A percentile compares a stretch with the other conserved stretches of the same genome.
phyloP scores from a whole-genome alignment of 129 eudicot species.

The Silybum marianum region DNA sequence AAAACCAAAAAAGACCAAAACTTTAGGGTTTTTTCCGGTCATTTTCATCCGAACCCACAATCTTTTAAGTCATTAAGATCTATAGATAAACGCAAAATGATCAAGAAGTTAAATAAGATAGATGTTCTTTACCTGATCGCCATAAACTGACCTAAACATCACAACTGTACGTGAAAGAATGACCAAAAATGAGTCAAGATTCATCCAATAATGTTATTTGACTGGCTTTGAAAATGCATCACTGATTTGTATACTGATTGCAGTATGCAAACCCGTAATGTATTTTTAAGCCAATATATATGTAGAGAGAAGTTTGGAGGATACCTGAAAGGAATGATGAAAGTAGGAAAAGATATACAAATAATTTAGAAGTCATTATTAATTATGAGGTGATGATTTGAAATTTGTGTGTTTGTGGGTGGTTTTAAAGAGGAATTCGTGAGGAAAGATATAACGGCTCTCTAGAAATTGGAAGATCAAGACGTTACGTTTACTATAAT shows the following conservation, averaged over 20 bases:
- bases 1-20: conserved; percentile 2
- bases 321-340: conserved; percentile 35
- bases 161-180: conserved; percentile 15
- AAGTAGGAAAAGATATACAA: conserved; percentile 30
- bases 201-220: neutral
- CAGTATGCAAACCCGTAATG: neutral
- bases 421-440: conserved; percentile 13
- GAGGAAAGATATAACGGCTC: conserved; percentile 33
- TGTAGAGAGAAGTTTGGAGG: neutral
- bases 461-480: conserved; percentile 29
- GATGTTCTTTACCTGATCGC: conserved; percentile 10
- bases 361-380: conserved; percentile 22
- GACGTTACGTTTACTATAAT: conserved; percentile 33
- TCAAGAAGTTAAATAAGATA: neutral
- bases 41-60: neutral
- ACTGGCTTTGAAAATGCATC: neutral
- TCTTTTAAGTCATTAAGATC: neutral
- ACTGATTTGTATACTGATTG: too few species aligned
- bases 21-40: neutral
- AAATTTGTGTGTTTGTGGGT: conserved; percentile 18
- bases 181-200: neutral
- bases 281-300: neutral
- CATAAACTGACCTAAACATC: conserved; percentile 10
- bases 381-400: conserved; percentile 14
- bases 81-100: neutral